A percentile compares a stretch with the other conserved stretches of the same genome.
Conservation (phyloP, 257 asterid genomes). For the Thymus quinquecostatus region DNA sequence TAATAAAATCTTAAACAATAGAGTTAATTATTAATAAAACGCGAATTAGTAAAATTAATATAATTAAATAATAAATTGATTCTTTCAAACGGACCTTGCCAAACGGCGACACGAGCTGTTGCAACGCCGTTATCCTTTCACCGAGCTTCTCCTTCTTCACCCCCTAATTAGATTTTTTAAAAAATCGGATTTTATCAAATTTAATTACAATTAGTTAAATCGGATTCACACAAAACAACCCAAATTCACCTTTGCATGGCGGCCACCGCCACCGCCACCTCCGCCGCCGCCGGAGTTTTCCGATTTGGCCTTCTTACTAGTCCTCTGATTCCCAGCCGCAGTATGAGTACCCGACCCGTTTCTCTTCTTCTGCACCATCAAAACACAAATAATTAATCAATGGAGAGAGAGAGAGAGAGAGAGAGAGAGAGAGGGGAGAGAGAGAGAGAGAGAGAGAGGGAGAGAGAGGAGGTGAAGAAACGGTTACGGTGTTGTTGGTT, state of each 20-base stretch:
- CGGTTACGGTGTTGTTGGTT: conserved; percentile 14
- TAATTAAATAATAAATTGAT: not conserved
- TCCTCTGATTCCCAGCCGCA: conserved; percentile 41
- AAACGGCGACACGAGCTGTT: conserved; percentile 91
- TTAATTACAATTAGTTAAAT: not conserved
- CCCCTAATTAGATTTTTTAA: conserved; percentile 37
- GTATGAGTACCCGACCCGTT: conserved; percentile 41
- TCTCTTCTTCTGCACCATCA: conserved; percentile 47
- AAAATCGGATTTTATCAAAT: no score
- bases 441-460: not conserved
- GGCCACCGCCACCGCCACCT: conserved; percentile 2
- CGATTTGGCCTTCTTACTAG: conserved; percentile 53
- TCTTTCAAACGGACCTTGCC: conserved; percentile 67
- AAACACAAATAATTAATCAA: not conserved
- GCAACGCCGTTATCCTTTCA: conserved; percentile 86
- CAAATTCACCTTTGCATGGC: conserved; percentile 73
- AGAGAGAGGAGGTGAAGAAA: not conserved
- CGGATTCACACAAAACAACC: not conserved
- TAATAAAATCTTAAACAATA: no score
- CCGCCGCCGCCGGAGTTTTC: conserved; percentile 32
- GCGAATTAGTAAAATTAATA: no score
- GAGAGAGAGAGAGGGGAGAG: not conserved
- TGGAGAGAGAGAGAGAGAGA: not conserved
- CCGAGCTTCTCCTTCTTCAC: conserved; percentile 83
- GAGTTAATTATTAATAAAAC: no score